A percentile compares a stretch with the other conserved stretches of the same genome.
These are phyloP conservation scores for Amanita jacksonii DNA, from an alignment of 768 basidiomycete genomes.

Conservation along the genomic window DNA sequence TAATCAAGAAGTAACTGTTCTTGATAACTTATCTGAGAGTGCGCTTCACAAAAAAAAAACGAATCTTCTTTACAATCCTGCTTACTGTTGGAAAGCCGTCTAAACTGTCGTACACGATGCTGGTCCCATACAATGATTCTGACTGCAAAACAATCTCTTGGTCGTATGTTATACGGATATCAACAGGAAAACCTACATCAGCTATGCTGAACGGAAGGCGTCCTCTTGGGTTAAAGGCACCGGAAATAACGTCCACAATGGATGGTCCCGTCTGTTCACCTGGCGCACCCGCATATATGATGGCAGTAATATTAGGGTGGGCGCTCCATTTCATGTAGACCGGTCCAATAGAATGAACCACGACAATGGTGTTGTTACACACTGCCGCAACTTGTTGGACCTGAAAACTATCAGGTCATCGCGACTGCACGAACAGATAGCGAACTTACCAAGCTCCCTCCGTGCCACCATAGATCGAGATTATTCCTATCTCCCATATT, in stretches of 20 bases:
- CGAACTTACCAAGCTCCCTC: slow-evolving; percentile 35
- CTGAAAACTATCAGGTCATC: slow-evolving; percentile 26
- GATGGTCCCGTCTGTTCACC: slow-evolving; percentile 77
- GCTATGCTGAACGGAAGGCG: slow-evolving; percentile 70
- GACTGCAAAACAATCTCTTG: slow-evolving; percentile 15
- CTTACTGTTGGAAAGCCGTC: slow-evolving; percentile 28
- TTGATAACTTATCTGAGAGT: slow-evolving; percentile 52
- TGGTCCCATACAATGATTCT: slow-evolving; percentile 32
- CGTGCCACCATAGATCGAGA: slow-evolving; percentile 47
- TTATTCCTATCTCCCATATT: slow-evolving; percentile 55
- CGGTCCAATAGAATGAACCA: slow-evolving; percentile 72
- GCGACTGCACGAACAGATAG: slow-evolving; percentile 1
- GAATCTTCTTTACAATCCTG: too few relatives aligned
- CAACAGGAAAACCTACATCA: slow-evolving; percentile 28
- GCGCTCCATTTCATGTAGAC: slow-evolving; percentile 66
- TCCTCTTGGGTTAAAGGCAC: slow-evolving; percentile 65
- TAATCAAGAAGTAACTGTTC: slow-evolving; percentile 65
- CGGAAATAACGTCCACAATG: slow-evolving; percentile 71
- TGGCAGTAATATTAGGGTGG: slow-evolving; percentile 63
- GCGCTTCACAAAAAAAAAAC: slow-evolving; percentile 8
- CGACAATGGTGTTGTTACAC: slow-evolving; percentile 71
- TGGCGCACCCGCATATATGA: slow-evolving; percentile 43
- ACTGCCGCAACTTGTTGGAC: slow-evolving; percentile 49
- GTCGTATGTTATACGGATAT: neutral
- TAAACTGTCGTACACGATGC: slow-evolving; percentile 32